phyloP scores from a whole-genome alignment of 768 basidiomycete genomes.

The Russula sp. region DNA sequence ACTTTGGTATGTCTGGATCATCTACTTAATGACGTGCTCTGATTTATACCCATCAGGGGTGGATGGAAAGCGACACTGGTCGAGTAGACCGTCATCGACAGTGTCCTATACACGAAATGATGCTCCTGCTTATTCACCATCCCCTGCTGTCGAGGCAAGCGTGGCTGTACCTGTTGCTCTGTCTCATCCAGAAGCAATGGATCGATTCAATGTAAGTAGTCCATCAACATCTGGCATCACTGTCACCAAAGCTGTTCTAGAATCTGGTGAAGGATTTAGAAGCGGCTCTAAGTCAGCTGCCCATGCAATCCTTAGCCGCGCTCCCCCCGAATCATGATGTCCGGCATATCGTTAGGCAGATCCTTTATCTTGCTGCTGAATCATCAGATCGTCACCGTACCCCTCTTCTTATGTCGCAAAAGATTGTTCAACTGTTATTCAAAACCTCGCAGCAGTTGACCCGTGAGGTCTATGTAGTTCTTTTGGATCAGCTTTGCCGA shows the following conservation, averaged over 20 bases:
- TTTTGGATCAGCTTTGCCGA: conserved; percentile 85
- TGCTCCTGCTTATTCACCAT: conserved; percentile 44
- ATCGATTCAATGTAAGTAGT: conserved; percentile 66
- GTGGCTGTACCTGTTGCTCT: conserved; percentile 37
- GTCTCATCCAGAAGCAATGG: conserved; percentile 78
- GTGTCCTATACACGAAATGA: conserved; percentile 54
- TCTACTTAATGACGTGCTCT: background rate
- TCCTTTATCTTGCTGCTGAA: conserved; percentile 74
- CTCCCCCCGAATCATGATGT: conserved; percentile 83
- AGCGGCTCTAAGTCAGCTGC: conserved; percentile 67
- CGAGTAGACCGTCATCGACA: conserved; percentile 66
- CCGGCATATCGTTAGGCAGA: conserved; percentile 74
- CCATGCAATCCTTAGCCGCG: conserved; percentile 56
- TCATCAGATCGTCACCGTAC: conserved; percentile 77
- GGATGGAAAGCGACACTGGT: conserved; percentile 47
- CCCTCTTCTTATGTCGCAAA: conserved; percentile 89
- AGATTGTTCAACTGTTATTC: conserved; percentile 91
- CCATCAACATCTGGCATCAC: background rate
- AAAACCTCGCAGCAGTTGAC: conserved; percentile 81
- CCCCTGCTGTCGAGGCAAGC: conserved; percentile 54
- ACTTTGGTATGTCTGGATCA: conserved; percentile 54
- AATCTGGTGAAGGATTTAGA: conserved; percentile 62
- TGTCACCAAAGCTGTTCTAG: conserved; percentile 25
- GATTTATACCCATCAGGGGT: conserved; percentile 31
- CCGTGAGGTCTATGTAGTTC: conserved; percentile 85